Conservation (phyloP, 192 early-diverging fungal species). For the Rhizophagus sp. region DNA sequence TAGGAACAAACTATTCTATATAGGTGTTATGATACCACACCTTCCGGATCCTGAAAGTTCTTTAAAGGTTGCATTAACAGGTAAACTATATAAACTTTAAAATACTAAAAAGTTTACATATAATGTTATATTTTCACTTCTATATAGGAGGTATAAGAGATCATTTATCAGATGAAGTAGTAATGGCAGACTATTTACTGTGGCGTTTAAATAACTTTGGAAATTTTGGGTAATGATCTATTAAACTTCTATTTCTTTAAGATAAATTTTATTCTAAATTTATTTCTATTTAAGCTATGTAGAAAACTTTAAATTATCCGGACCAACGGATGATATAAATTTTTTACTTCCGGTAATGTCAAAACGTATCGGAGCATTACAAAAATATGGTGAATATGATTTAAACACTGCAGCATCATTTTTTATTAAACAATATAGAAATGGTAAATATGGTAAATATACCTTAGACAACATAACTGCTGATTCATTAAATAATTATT, state of each 20-base stretch:
- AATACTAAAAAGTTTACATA: not conserved
- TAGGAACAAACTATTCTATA: not conserved
- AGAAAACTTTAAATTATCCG: conserved; percentile 51
- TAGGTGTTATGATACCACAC: conserved; percentile 84
- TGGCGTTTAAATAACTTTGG: conserved; percentile 75
- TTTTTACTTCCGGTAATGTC: conserved; percentile 67
- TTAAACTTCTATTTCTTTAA: not conserved
- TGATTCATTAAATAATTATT: conserved; percentile 51
- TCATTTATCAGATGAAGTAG: conserved; percentile 73
- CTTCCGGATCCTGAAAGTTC: conserved; percentile 78
- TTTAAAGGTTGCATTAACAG: conserved; percentile 89
- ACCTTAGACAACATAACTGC: conserved; percentile 81
- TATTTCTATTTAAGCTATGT: conserved; percentile 47
- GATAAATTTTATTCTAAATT: not conserved
- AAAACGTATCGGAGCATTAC: conserved; percentile 64
- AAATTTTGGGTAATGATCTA: conserved; percentile 41
- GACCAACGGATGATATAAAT: conserved; percentile 72
- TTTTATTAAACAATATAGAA: conserved; percentile 79
- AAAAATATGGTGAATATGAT: conserved; percentile 67
- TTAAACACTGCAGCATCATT: conserved; percentile 64
- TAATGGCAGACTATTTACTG: conserved; percentile 90
- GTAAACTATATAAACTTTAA: conserved; percentile 33
- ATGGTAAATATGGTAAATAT: conserved; percentile 75
- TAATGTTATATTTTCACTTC: not conserved
- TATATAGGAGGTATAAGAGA: conserved; percentile 73